These are phyloP conservation scores for Vigna unguiculata DNA, from an alignment of 306 rosid species.

Conservation along the genomic window DNA sequence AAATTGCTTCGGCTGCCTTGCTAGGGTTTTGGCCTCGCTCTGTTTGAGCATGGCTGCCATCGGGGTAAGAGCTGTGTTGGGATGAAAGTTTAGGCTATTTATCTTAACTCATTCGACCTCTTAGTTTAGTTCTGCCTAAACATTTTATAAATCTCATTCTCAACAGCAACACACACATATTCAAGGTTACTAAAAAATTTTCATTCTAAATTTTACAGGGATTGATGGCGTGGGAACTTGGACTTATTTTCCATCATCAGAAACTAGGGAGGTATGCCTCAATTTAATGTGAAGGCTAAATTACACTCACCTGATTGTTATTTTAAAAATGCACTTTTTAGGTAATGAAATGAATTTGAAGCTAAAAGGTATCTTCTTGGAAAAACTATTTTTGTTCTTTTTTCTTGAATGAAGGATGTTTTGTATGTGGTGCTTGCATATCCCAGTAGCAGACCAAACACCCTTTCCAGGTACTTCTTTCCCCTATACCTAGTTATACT, in stretches of 20 bases:
- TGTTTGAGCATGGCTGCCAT: too few species aligned
- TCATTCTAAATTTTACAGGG: conserved; percentile 54
- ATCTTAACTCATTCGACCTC: too few species aligned
- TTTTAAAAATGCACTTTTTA: too few species aligned
- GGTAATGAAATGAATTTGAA: too few species aligned
- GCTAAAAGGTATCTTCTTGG: conserved; percentile 30
- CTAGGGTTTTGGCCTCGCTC: too few species aligned
- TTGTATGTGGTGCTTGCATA: conserved; percentile 89
- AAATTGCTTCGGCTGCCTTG: too few species aligned
- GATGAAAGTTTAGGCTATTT: too few species aligned
- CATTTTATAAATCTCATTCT: neutral
- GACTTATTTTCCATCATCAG: conserved; percentile 71
- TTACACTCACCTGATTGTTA: too few species aligned
- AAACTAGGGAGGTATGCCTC: conserved; percentile 70
- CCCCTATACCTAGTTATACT: neutral
- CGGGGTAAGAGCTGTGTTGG: too few species aligned
- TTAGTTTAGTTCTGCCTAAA: too few species aligned
- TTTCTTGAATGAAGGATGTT: conserved; percentile 65
- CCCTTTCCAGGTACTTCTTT: conserved; percentile 63
- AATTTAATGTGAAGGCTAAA: conserved; percentile 10
- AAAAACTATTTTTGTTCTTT: conserved; percentile 5
- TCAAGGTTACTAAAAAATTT: too few species aligned
- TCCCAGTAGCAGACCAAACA: conserved; percentile 80
- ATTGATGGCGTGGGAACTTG: conserved; percentile 89
- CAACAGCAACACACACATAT: too few species aligned